Evolutionary conservation across 2,329 filamentous ascomycete genomes (phyloP).

Genomic region (Dothidotthia symphoricarpi): DNA sequence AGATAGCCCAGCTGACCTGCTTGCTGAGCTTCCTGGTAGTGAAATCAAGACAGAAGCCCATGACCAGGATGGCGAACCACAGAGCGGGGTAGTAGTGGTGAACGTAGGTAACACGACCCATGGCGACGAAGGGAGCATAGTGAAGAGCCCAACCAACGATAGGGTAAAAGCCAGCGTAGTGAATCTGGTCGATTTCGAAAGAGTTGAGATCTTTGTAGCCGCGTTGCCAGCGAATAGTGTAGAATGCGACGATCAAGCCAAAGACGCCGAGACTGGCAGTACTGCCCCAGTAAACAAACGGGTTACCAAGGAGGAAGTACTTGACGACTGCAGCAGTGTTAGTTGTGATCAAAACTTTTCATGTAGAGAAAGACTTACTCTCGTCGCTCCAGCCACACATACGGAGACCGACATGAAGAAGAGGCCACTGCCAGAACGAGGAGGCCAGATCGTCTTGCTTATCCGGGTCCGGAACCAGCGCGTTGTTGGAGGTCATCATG

Average conservation of each 20-base stretch:
- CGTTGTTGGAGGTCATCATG: constrained; percentile 99
- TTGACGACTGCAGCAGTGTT: constrained; percentile 62
- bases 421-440: constrained; percentile 97
- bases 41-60: constrained; percentile 89
- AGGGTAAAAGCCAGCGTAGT: constrained; percentile 90
- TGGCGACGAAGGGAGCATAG: constrained; percentile 92
- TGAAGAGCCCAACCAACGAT: constrained; percentile 93
- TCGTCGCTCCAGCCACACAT: constrained; percentile 99
- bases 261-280: constrained; percentile 76
- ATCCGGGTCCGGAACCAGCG: constrained; percentile 92
- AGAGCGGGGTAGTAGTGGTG: constrained; percentile 99
- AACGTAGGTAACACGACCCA: constrained; percentile 98
- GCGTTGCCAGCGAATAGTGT: constrained; percentile 91
- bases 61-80: constrained; percentile 89
- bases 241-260: constrained; percentile 73
- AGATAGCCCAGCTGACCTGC: constrained; percentile 65
- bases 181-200: constrained; percentile 85
- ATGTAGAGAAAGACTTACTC: constrained; percentile 44
- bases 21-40: constrained; percentile 66
- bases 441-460: constrained; percentile 99
- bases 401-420: constrained; percentile 89
- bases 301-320: constrained; percentile 97
- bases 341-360: constrained; percentile 4
- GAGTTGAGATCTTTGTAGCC: constrained; percentile 81
- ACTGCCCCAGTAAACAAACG: constrained; percentile 91